Evolutionary conservation across 768 basidiomycete genomes (phyloP), one percentile per base, ranked within the genome.

Genomic region (Lepiota brunneoincarnata): DNA sequence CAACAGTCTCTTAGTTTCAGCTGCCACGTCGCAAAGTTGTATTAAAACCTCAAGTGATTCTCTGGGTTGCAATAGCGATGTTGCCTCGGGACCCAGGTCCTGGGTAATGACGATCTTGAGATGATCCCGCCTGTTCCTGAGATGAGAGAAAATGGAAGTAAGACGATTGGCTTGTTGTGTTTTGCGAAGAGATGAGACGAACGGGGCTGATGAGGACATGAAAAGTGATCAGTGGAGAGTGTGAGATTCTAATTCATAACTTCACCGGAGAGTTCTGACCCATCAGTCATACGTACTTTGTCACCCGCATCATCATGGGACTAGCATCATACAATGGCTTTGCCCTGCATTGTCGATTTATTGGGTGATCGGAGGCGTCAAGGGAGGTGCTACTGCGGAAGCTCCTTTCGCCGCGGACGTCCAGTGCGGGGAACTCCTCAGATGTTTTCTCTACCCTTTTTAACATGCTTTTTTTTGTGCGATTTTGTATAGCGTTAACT

Each of bases 61-160:
- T 34, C 73, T 71, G n/a, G 69, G 69, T 44, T 72, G 61, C 20
- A 89, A 66, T 40, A 83, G 58, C 18, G 79, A 72, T 83, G 89
- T 86, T 2, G 78, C 79, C 60, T 86, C 78, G 15, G 79, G 76
- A 2, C 87, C 87, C 20, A 89, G 71, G 62, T 81, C 68, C 50
- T 84, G 79, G 31, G 78, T 76, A 18, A 89, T 74, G 4, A 89
- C 78, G 49, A 88, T 72, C 61, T 76, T 78, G 4, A 60, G 62
- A 24, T 59, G 58, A 31, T 31, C 31, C 31, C 31, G 31, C 7
- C 11, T 31, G 7, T 54, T 39, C 46, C 59, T 63, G 41, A 54
- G 48, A 31, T 61, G 61, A 10, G 58, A 58, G 21, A 23, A 24
- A 17, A 64, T 42, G 38, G 56, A 55, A 55, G 63, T 61, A 42